A percentile compares a stretch with the other conserved stretches of the same genome.
Conservation (phyloP, 2,329 filamentous ascomycete genomes). For the Penicillium glabrum region DNA sequence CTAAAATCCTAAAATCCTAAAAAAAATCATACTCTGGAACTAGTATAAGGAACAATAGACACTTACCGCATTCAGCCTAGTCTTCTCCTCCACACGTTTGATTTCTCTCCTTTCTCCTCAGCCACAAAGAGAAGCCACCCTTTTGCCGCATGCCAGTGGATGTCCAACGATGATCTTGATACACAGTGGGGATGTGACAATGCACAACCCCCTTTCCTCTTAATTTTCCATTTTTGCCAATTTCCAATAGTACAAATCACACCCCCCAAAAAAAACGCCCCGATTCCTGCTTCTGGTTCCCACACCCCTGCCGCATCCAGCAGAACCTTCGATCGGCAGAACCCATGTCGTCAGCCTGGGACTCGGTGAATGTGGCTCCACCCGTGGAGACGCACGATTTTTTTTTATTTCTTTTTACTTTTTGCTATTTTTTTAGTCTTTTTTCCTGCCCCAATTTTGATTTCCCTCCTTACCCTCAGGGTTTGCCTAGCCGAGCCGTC, state of each 20-base stretch:
- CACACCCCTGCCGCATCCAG: constrained; percentile 9
- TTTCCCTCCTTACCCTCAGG: constrained; percentile 2
- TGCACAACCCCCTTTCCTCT: constrained; percentile 8
- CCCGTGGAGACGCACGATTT: constrained; percentile 3
- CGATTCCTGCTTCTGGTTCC: not conserved
- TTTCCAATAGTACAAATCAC: not conserved
- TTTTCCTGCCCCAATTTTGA: not conserved
- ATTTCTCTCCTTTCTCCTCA: constrained; percentile 3
- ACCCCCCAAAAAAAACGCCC: not conserved
- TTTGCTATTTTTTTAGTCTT: not conserved
- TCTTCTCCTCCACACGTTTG: constrained; percentile 7
- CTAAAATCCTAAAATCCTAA: not conserved
- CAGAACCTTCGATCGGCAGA: constrained; percentile 10
- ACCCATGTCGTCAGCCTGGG: constrained; percentile 16
- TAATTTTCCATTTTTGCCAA: not conserved
- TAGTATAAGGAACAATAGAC: not conserved
- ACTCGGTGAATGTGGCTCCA: constrained; percentile 11
- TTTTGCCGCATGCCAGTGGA: constrained; percentile 12
- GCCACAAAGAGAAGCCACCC: constrained; percentile 12
- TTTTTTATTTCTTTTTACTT: not conserved
- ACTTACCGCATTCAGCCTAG: constrained; percentile 14
- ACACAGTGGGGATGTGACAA: constrained; percentile 12
- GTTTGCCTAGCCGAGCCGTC: constrained; percentile 24
- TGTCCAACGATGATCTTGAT: constrained; percentile 14
- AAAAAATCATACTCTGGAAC: not conserved